phyloP scores from a whole-genome alignment of 2,329 filamentous ascomycete species.

The Amylocarpus encephaloides region DNA sequence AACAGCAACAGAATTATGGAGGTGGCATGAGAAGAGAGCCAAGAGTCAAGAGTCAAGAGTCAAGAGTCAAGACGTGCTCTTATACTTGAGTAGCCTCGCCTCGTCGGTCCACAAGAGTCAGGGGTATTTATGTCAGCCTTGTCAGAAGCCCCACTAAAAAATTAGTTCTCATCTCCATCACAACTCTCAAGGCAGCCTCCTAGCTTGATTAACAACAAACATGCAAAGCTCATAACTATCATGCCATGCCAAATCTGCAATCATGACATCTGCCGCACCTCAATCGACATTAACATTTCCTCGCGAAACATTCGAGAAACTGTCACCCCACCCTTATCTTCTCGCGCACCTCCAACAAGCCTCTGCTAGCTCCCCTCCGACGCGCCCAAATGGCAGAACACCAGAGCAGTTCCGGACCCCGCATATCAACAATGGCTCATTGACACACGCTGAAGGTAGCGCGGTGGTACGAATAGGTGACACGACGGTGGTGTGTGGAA shows the following conservation, averaged over 20 bases:
- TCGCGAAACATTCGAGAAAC: constrained; percentile 74
- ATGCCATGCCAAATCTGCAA: not conserved
- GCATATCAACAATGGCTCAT: constrained; percentile 73
- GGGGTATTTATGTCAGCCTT: too few species aligned
- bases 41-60: too few species aligned
- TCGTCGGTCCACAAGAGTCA: too few species aligned
- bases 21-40: too few species aligned
- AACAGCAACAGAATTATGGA: too few species aligned
- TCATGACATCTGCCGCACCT: constrained; percentile 19
- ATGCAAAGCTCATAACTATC: too few species aligned
- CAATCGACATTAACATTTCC: constrained; percentile 38
- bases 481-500: constrained; percentile 90
- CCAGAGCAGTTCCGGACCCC: constrained; percentile 63
- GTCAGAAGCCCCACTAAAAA: constrained; percentile 3
- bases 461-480: constrained; percentile 83
- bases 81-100: too few species aligned
- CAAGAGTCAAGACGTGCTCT: too few species aligned
- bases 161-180: not conserved
- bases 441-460: constrained; percentile 86
- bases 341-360: constrained; percentile 74
- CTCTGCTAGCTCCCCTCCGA: constrained; percentile 44
- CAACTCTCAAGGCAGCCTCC: too few species aligned
- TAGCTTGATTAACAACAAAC: not conserved
- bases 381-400: constrained; percentile 75
- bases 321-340: constrained; percentile 83